phyloP scores from a whole-genome alignment of 257 asterid species.

The Echium plantagineum region DNA sequence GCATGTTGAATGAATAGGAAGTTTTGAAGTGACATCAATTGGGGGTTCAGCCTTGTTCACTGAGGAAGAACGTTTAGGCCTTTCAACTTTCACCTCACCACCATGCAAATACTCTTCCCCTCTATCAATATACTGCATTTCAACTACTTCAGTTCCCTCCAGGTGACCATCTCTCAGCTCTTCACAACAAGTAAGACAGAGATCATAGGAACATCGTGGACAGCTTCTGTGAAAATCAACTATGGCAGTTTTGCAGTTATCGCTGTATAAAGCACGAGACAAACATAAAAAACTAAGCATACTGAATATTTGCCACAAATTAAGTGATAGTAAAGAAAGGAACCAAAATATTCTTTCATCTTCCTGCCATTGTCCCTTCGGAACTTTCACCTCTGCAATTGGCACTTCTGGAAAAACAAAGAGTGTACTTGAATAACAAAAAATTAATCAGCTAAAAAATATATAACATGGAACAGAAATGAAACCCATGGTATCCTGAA shows the following conservation, averaged over 20 bases:
- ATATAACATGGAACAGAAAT: background rate
- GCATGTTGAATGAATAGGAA: slow-evolving; percentile 7
- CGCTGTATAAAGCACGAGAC: slow-evolving; percentile 33
- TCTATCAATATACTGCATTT: slow-evolving; percentile 16
- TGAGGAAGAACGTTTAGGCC: too few relatives aligned
- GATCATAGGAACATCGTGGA: slow-evolving; percentile 54
- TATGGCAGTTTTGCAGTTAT: slow-evolving; percentile 64
- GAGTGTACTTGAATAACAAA: slow-evolving; percentile 1
- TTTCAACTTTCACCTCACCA: background rate
- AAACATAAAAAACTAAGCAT: slow-evolving; percentile 1
- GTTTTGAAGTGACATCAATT: background rate
- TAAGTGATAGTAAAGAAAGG: background rate
- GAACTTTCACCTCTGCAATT: slow-evolving; percentile 35
- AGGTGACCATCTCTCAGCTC: slow-evolving; percentile 60
- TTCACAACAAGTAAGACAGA: slow-evolving; percentile 69
- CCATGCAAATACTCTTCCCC: slow-evolving; percentile 46
- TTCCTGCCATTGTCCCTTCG: slow-evolving; percentile 13
- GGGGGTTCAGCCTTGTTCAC: too few relatives aligned
- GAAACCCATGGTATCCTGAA: too few relatives aligned
- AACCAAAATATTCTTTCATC: slow-evolving; percentile 68
- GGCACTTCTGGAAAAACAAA: slow-evolving; percentile 36
- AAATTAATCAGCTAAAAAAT: background rate
- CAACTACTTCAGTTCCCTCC: slow-evolving; percentile 32
- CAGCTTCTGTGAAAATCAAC: slow-evolving; percentile 72
- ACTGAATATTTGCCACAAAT: background rate